Evolutionary conservation across 805 yeast genomes (phyloP).

Genomic region (Candida anglica): DNA sequence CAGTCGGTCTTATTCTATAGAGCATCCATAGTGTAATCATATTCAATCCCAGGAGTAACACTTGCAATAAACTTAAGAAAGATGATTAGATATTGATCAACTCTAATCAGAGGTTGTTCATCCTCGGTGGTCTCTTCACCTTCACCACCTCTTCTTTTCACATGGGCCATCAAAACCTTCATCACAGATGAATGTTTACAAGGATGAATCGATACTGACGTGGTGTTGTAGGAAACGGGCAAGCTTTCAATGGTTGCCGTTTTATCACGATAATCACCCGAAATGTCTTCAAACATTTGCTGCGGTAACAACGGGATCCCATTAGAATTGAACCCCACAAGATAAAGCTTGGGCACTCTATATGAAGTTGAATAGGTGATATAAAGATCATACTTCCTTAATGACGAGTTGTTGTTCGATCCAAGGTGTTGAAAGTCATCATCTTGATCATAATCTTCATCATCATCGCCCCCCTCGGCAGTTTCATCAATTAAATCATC

Average conservation of each 20-base stretch:
- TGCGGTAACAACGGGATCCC: conserved; percentile 85
- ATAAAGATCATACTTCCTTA: conserved; percentile 80
- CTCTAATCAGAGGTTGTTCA: conserved; percentile 51
- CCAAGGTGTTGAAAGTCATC: conserved; percentile 31
- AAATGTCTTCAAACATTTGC: conserved; percentile 92
- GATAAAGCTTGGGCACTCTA: conserved; percentile 90
- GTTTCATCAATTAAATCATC: conserved; percentile 44
- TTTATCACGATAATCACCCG: conserved; percentile 87
- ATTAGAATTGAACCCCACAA: conserved; percentile 78
- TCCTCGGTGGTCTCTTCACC: conserved; percentile 21
- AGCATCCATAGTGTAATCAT: conserved; percentile 98
- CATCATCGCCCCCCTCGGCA: conserved; percentile 32
- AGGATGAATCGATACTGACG: conserved; percentile 90
- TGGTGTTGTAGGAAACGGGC: conserved; percentile 73
- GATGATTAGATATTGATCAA: conserved; percentile 85
- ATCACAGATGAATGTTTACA: conserved; percentile 94
- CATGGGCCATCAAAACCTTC: conserved; percentile 76
- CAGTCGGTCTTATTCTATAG: no score
- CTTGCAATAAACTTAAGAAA: conserved; percentile 93
- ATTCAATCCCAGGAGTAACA: conserved; percentile 96
- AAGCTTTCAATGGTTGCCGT: conserved; percentile 94
- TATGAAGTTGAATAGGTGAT: conserved; percentile 93
- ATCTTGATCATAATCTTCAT: conserved; percentile 22
- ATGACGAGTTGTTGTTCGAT: conserved; percentile 27
- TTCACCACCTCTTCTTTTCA: conserved; percentile 42